Percentiles rank a stretch among this genome's conserved stretches.
These are phyloP conservation scores for Uronychia setigera DNA, from an alignment of 73 alveolate species.

Conservation along the genomic window DNA sequence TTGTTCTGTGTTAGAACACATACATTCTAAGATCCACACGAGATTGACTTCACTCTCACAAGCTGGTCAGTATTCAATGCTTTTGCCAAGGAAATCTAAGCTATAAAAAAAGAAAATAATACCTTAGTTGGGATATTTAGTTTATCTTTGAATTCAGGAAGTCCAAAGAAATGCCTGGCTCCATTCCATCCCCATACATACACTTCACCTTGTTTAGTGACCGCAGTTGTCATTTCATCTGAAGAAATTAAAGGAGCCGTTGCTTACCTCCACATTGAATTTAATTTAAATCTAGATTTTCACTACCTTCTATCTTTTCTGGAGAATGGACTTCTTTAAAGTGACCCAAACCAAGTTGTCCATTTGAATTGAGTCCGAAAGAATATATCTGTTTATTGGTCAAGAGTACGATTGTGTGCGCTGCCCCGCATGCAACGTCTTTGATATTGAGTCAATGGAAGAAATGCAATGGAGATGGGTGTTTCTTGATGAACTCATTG, in stretches of 20 bases:
- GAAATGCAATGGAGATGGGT: not conserved
- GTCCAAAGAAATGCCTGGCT: constrained; percentile 32
- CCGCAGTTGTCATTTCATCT: constrained; percentile 59
- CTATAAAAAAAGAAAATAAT: not conserved
- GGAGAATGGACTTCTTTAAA: constrained; percentile 26
- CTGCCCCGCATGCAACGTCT: constrained; percentile 61
- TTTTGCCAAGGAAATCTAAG: not conserved
- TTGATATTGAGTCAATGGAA: constrained; percentile 6
- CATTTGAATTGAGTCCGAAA: constrained; percentile 61
- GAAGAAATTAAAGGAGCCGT: not conserved
- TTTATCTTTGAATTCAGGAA: not conserved
- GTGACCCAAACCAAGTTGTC: constrained; percentile 64
- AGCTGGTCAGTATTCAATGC: not conserved
- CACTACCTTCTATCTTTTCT: constrained; percentile 20
- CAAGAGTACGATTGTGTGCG: constrained; percentile 49
- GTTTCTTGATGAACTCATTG: not conserved
- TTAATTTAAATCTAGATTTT: constrained; percentile 15
- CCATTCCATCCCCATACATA: constrained; percentile 66
- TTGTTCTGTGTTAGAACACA: not conserved
- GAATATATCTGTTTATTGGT: constrained; percentile 32
- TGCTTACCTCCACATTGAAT: constrained; percentile 45
- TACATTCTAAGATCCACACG: not conserved
- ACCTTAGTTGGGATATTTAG: not conserved
- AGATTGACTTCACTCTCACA: not conserved
- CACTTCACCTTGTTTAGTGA: constrained; percentile 51